Conservation (phyloP, 208 protist species). For the Wallacemonas sp. region DNA sequence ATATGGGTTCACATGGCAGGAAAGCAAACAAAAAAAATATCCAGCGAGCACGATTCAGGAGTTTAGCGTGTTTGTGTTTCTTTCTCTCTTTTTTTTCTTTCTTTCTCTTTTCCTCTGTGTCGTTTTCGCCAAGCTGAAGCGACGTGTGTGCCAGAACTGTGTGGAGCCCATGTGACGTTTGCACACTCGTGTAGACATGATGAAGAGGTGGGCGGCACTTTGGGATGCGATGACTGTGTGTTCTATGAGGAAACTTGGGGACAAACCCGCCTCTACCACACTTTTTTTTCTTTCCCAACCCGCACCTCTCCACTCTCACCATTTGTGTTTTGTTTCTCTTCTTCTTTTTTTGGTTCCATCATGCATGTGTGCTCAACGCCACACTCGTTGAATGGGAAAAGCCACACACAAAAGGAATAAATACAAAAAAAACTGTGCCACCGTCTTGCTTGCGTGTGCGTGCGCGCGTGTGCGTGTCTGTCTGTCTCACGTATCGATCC, state of each 20-base stretch:
- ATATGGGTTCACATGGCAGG: too few relatives aligned
- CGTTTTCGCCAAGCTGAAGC: background rate
- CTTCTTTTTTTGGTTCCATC: background rate
- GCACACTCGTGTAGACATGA: too few relatives aligned
- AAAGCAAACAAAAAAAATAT: too few relatives aligned
- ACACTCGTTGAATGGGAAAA: too few relatives aligned
- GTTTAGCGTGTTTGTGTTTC: background rate
- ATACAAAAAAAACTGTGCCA: too few relatives aligned
- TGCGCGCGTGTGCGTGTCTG: too few relatives aligned
- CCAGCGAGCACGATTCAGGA: too few relatives aligned
- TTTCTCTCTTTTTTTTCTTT: slow-evolving; percentile 13
- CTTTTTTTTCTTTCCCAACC: slow-evolving; percentile 27
- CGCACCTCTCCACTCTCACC: background rate
- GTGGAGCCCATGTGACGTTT: too few relatives aligned
- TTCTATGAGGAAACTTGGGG: slow-evolving; percentile 16
- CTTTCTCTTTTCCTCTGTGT: slow-evolving; percentile 2
- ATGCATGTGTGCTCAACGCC: too few relatives aligned
- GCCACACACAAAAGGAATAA: too few relatives aligned
- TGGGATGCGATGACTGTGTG: background rate
- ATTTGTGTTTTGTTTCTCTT: background rate
- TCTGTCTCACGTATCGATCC: too few relatives aligned
- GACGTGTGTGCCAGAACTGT: background rate
- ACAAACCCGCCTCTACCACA: slow-evolving; percentile 17
- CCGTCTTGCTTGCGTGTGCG: too few relatives aligned
- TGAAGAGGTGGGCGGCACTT: background rate